Conservation (phyloP, 495 filamentous ascomycete species). For the Pseudevernia furfuracea region DNA sequence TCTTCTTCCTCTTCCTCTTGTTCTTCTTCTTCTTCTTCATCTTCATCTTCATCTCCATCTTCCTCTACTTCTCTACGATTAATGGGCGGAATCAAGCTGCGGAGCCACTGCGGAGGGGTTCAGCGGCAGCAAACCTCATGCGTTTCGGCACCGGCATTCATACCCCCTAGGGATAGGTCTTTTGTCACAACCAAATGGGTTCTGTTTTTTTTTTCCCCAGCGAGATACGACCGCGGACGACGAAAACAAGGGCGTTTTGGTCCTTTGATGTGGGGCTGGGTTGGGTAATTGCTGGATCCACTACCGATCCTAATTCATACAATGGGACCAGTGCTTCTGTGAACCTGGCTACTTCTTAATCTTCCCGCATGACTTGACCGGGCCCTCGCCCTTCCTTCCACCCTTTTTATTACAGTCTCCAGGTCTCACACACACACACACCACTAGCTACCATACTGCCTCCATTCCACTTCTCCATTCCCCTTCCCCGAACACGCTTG, state of each 20-base stretch:
- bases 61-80: neutral
- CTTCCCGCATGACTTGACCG: too few species aligned
- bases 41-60: neutral
- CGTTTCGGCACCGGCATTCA: constrained; percentile 4
- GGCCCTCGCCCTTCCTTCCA: too few species aligned
- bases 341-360: too few species aligned
- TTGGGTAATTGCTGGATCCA: neutral
- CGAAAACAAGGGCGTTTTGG: neutral
- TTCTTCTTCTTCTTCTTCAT: neutral
- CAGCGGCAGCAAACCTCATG: neutral
- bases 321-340: neutral
- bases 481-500: too few species aligned
- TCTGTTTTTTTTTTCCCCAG: neutral
- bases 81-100: neutral
- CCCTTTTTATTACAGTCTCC: too few species aligned
- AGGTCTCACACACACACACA: too few species aligned
- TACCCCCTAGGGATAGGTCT: neutral
- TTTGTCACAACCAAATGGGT: neutral
- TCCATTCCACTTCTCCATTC: too few species aligned
- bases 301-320: too few species aligned
- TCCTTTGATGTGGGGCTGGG: neutral
- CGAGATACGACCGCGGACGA: neutral
- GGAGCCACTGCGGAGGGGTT: neutral
- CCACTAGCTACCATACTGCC: too few species aligned
- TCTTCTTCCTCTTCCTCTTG: neutral